Percentiles rank a stretch among this genome's conserved stretches.
These are phyloP conservation scores for Nakataea oryzae DNA, from an alignment of 2,329 filamentous ascomycete genomes.

Conservation along the genomic window DNA sequence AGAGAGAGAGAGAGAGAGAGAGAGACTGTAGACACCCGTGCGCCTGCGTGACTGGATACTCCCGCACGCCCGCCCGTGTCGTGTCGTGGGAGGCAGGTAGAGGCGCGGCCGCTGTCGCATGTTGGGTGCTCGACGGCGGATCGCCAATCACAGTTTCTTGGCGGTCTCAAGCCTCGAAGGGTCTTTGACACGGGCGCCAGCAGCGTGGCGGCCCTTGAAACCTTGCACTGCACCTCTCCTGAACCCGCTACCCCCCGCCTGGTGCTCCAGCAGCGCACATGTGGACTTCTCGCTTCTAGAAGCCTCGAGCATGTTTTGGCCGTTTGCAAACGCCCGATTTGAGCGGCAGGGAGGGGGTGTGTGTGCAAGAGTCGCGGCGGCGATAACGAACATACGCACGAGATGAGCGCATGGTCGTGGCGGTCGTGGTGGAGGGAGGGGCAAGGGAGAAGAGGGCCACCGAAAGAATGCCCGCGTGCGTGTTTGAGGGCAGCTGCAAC, in stretches of 20 bases:
- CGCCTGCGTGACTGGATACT: too few relatives aligned
- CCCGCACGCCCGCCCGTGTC: too few relatives aligned
- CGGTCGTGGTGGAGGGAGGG: too few relatives aligned
- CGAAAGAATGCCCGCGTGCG: neutral
- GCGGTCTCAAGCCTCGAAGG: neutral
- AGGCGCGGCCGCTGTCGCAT: too few relatives aligned
- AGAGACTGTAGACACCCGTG: too few relatives aligned
- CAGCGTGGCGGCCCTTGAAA: neutral
- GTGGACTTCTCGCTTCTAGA: neutral
- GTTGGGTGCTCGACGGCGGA: neutral
- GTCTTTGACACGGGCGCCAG: neutral
- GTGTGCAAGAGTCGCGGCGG: neutral
- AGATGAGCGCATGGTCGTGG: neutral
- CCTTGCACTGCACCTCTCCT: neutral
- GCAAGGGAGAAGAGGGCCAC: neutral
- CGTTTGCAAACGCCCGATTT: neutral
- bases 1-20: too few relatives aligned
- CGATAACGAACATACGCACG: neutral
- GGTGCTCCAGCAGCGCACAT: neutral
- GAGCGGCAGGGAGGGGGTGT: too few relatives aligned
- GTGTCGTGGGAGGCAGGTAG: too few relatives aligned
- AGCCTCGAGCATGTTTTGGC: neutral
- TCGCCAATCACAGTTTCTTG: neutral
- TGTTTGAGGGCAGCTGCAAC: too few relatives aligned
- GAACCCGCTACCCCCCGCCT: too few relatives aligned